Evolutionary conservation across 129 eudicot genomes (phyloP).

Genomic region (Lactuca sativa): DNA sequence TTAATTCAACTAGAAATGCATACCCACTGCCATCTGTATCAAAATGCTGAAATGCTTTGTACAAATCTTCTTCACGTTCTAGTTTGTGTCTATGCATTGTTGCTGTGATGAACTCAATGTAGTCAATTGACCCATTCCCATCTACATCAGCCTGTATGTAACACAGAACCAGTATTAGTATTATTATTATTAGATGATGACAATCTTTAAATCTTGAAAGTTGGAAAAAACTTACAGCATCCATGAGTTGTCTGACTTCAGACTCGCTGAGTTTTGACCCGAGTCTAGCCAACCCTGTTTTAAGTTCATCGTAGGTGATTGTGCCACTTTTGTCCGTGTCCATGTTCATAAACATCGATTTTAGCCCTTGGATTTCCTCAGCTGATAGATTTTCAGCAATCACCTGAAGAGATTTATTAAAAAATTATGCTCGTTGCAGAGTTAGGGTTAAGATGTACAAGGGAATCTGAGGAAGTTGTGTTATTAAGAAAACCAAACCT

Average conservation of each 20-base stretch:
- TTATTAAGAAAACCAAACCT: constrained; percentile 40
- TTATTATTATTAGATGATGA: no score
- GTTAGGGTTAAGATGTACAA: neutral
- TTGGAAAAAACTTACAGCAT: constrained; percentile 59
- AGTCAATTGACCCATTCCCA: constrained; percentile 89
- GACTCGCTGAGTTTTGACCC: constrained; percentile 89
- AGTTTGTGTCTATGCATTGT: constrained; percentile 93
- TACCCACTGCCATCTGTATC: constrained; percentile 88
- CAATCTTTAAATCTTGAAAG: neutral
- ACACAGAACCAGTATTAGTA: neutral
- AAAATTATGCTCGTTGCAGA: neutral
- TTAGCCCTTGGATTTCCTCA: constrained; percentile 91
- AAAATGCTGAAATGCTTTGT: constrained; percentile 84
- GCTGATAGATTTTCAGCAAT: constrained; percentile 86
- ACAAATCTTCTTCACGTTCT: constrained; percentile 78
- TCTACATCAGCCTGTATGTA: constrained; percentile 84
- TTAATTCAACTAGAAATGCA: neutral
- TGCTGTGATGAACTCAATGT: constrained; percentile 91
- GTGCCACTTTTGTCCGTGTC: constrained; percentile 90
- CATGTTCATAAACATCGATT: constrained; percentile 83
- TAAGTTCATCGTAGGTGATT: constrained; percentile 83
- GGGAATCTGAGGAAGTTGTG: neutral
- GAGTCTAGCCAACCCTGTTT: constrained; percentile 84
- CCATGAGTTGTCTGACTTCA: constrained; percentile 95
- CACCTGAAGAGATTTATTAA: constrained; percentile 42